Conservation (phyloP, 345 rosid species). For the Limnanthes douglasii region DNA sequence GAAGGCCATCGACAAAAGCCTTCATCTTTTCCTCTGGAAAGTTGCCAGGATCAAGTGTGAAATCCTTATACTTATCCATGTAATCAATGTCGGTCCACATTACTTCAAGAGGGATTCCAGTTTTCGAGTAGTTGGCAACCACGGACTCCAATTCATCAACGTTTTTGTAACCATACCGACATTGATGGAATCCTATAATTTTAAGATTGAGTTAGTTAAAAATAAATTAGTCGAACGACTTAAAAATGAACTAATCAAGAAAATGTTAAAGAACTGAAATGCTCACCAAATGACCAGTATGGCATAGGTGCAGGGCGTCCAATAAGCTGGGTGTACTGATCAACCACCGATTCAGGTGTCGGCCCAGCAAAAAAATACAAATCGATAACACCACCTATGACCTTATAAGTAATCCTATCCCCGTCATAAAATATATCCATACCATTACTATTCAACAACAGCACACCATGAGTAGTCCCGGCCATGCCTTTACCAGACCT, state of each 20-base stretch:
- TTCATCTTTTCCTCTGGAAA: conserved; percentile 38
- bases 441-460: conserved; percentile 55
- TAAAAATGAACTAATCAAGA: neutral
- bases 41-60: conserved; percentile 54
- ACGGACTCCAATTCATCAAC: conserved; percentile 40
- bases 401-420: conserved; percentile 39
- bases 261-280: neutral
- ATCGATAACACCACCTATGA: conserved; percentile 55
- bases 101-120: conserved; percentile 58
- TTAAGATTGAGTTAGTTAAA: too few species aligned
- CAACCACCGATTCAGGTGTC: conserved; percentile 30
- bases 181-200: conserved; percentile 68
- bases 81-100: conserved; percentile 79
- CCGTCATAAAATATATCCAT: conserved; percentile 50
- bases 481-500: conserved; percentile 26
- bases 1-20: conserved; percentile 26
- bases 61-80: conserved; percentile 61
- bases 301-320: conserved; percentile 77
- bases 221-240: too few species aligned
- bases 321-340: conserved; percentile 55
- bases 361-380: conserved; percentile 46
- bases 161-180: conserved; percentile 50
- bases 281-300: conserved; percentile 64
- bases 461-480: conserved; percentile 45
- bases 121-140: conserved; percentile 52